phyloP scores from a whole-genome alignment of 345 rosid genomes.

The Lenwebbia sp. region DNA sequence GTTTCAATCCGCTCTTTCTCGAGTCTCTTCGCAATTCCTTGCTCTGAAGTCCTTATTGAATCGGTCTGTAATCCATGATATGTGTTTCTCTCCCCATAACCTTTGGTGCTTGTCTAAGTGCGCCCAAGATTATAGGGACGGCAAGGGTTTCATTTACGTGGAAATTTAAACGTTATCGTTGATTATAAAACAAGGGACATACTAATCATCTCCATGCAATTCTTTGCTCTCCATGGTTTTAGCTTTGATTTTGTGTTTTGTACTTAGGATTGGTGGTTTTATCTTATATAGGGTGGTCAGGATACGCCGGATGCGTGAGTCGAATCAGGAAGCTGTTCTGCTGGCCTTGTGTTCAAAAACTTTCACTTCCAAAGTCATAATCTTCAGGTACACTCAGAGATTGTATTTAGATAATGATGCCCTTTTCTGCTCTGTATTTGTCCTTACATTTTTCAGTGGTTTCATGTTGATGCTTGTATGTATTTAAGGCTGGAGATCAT shows the following conservation, averaged over 20 bases:
- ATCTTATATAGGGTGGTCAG: slow-evolving; percentile 67
- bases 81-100: not conserved
- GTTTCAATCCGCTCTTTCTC: not conserved
- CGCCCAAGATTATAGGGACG: not conserved
- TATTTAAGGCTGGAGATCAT: not conserved
- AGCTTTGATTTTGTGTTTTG: not conserved
- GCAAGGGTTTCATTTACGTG: not conserved
- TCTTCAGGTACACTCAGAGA: slow-evolving; percentile 56
- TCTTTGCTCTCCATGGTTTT: not conserved
- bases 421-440: not conserved
- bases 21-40: not conserved
- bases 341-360: slow-evolving; percentile 87
- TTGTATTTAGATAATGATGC: not conserved
- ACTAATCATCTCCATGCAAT: not conserved
- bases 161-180: not conserved
- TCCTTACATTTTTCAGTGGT: not conserved
- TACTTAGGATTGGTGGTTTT: not conserved
- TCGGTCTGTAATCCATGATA: not conserved
- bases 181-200: not conserved
- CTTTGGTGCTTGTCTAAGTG: not conserved
- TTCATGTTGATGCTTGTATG: not conserved
- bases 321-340: slow-evolving; percentile 90
- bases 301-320: slow-evolving; percentile 82
- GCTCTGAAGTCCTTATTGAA: not conserved
- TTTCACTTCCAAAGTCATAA: slow-evolving; percentile 68